Evolutionary conservation across 148 eudicot species (phyloP).

Genomic region (Diospyros lotus): DNA sequence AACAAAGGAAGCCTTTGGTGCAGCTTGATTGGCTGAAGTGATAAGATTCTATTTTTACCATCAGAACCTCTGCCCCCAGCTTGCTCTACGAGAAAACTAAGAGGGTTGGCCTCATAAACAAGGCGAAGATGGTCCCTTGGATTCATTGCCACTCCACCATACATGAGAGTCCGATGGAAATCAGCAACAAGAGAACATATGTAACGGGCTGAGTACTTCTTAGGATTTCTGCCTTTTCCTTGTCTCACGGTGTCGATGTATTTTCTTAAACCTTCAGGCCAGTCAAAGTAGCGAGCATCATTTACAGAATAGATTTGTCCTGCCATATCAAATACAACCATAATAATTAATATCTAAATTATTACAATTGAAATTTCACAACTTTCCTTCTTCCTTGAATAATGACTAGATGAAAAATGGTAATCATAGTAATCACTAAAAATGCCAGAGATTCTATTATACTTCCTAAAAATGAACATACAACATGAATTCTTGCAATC

Average conservation of each 20-base stretch:
- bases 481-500: not conserved
- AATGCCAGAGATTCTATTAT: not conserved
- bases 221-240: slow-evolving; percentile 86
- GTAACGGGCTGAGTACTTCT: slow-evolving; percentile 91
- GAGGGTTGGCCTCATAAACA: slow-evolving; percentile 91
- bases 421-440: not conserved
- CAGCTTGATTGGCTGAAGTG: slow-evolving; percentile 73
- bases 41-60: slow-evolving; percentile 72
- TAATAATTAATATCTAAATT: not conserved
- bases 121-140: slow-evolving; percentile 98
- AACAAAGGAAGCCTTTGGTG: slow-evolving; percentile 90
- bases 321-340: slow-evolving; percentile 29
- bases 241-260: slow-evolving; percentile 91
- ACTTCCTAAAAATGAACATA: not conserved
- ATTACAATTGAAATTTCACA: not conserved
- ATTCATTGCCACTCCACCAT: slow-evolving; percentile 96
- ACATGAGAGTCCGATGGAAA: slow-evolving; percentile 86
- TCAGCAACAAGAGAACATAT: slow-evolving; percentile 96
- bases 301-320: slow-evolving; percentile 99
- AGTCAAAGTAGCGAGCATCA: slow-evolving; percentile 96
- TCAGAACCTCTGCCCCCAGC: slow-evolving; percentile 96
- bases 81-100: slow-evolving; percentile 84
- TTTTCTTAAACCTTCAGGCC: slow-evolving; percentile 87
- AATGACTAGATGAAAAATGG: not conserved
- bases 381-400: not conserved